Conservation (phyloP, 345 rosid genomes). For the Citrus reticulata region DNA sequence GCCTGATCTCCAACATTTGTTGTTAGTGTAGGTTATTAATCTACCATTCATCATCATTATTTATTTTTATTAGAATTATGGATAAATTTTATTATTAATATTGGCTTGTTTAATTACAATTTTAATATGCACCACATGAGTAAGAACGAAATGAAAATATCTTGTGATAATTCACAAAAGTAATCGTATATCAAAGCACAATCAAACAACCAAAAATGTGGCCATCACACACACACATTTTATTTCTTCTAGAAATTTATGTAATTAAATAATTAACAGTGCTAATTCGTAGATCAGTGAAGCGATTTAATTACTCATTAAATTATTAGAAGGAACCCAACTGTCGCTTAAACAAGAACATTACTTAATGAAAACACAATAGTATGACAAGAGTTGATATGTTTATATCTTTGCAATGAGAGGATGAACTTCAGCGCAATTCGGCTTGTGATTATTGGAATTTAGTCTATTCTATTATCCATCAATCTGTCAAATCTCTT, state of each 20-base stretch:
- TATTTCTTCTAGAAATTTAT: background rate
- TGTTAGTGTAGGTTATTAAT: background rate
- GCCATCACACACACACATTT: background rate
- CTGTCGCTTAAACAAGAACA: background rate
- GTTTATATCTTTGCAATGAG: background rate
- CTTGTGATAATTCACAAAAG: background rate
- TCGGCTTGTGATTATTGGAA: background rate
- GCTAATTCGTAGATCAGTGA: background rate
- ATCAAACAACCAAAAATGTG: slow-evolving; percentile 4
- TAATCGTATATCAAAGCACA: no score
- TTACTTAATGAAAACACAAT: background rate
- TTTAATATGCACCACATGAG: background rate
- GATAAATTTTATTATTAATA: background rate
- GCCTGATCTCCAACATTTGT: background rate
- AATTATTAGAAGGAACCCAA: background rate
- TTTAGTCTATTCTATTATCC: background rate
- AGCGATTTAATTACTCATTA: background rate
- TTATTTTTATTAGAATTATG: background rate
- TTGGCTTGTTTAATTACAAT: background rate
- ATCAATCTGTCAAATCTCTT: background rate
- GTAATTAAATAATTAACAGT: background rate
- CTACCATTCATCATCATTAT: background rate
- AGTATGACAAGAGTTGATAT: background rate
- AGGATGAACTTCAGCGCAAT: background rate
- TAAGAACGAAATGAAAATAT: background rate